phyloP scores from a whole-genome alignment of 331 rosid species.

The Phaseolus coccineus region DNA sequence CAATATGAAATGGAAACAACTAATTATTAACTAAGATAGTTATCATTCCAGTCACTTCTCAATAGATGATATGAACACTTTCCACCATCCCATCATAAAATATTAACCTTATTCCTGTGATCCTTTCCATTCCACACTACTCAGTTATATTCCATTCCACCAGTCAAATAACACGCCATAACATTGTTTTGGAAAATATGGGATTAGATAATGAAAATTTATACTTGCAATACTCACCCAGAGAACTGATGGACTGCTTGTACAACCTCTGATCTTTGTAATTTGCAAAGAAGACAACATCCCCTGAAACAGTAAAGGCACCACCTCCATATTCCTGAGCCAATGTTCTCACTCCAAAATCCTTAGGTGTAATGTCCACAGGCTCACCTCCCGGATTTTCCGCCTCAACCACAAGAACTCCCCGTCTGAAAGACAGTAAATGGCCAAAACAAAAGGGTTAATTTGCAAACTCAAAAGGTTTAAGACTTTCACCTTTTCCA shows the following conservation, averaged over 20 bases:
- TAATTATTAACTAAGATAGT: neutral
- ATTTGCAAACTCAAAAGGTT: constrained; percentile 17
- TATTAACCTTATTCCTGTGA: neutral
- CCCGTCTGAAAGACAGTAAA: constrained; percentile 63
- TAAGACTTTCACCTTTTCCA: neutral
- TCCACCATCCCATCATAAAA: neutral
- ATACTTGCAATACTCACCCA: constrained; percentile 51
- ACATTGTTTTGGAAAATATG: neutral
- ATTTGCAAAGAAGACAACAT: constrained; percentile 71
- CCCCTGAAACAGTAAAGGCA: constrained; percentile 76
- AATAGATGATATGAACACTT: neutral
- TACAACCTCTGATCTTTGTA: constrained; percentile 87
- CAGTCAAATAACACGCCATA: constrained; percentile 4
- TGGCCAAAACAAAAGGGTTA: constrained; percentile 9
- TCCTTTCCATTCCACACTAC: neutral
- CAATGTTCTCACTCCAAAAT: constrained; percentile 79
- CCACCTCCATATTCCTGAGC: constrained; percentile 98
- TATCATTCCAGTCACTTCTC: neutral
- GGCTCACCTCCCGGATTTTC: constrained; percentile 64
- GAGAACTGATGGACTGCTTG: constrained; percentile 66
- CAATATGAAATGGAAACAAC: neutral
- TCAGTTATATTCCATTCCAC: neutral
- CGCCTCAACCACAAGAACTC: constrained; percentile 81
- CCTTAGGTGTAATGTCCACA: constrained; percentile 86
- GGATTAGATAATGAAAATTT: neutral